Conservation (phyloP, 208 protist genomes). For the Crithidia brevicula region DNA sequence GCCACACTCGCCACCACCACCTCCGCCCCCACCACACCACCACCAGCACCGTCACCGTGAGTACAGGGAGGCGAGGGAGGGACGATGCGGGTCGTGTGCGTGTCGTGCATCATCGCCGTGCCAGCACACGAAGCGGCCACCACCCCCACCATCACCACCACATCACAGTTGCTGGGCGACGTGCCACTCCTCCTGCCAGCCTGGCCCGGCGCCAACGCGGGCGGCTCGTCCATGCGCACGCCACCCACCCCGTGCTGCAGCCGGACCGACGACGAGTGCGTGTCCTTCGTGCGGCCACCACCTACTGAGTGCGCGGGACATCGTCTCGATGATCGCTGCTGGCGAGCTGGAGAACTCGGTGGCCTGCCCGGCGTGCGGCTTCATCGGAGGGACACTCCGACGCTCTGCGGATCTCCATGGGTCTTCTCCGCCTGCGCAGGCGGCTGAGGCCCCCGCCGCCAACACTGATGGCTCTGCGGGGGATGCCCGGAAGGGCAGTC, state of each 20-base stretch:
- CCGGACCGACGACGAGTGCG: background rate
- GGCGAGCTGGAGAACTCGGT: slow-evolving; percentile 30
- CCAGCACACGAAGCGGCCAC: background rate
- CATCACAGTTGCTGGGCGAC: too few species aligned
- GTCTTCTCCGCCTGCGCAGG: slow-evolving; percentile 1
- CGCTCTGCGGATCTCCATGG: background rate
- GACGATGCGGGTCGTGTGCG: background rate
- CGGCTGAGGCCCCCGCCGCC: background rate
- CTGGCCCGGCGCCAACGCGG: too few species aligned
- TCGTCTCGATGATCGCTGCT: slow-evolving; percentile 40
- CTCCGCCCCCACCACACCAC: background rate
- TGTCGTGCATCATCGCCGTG: slow-evolving; percentile 1
- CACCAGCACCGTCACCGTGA: too few species aligned
- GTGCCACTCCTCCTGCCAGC: too few species aligned
- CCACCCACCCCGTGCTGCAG: too few species aligned
- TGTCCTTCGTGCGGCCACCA: slow-evolving; percentile 19
- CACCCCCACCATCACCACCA: background rate
- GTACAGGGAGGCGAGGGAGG: too few species aligned
- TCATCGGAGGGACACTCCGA: slow-evolving; percentile 20
- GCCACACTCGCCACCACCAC: background rate
- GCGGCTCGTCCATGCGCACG: too few species aligned
- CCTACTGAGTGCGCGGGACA: slow-evolving; percentile 29
- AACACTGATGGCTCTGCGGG: background rate
- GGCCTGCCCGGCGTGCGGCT: slow-evolving; percentile 36
- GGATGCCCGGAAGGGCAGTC: background rate